Percentiles rank a stretch among this genome's conserved stretches.
phyloP scores from a whole-genome alignment of 163 green algal species.

The Chlamydomonas reinhardtii region DNA sequence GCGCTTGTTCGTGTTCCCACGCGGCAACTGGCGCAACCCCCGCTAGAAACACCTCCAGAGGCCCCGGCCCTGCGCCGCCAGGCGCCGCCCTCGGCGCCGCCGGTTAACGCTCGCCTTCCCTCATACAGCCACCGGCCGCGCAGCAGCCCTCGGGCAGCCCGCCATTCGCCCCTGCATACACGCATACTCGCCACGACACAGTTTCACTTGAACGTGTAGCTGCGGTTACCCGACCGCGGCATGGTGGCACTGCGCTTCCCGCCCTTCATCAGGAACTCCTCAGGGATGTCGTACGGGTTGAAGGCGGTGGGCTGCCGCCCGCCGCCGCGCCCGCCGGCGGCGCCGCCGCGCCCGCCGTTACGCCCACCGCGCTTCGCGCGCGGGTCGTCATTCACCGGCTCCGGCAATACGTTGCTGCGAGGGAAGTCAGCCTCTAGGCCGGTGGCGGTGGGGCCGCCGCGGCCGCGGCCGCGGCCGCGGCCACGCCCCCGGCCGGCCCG shows the following conservation, averaged over 20 bases:
- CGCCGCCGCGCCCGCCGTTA: not conserved
- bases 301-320: constrained; percentile 39
- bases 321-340: not conserved
- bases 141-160: no score
- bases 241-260: constrained; percentile 74
- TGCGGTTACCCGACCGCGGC: constrained; percentile 78
- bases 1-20: no score
- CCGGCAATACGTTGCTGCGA: not conserved
- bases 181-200: no score
- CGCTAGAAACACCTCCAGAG: no score
- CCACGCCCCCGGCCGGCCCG: constrained; percentile 16
- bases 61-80: no score
- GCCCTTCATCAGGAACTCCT: constrained; percentile 69
- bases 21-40: no score
- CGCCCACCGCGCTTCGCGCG: not conserved
- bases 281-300: constrained; percentile 67
- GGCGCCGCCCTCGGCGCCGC: no score
- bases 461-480: not conserved
- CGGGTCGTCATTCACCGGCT: not conserved
- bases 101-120: no score
- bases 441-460: not conserved
- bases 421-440: constrained; percentile 30
- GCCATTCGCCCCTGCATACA: no score
- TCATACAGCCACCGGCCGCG: no score
- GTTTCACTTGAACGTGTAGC: constrained; percentile 64